Evolutionary conservation across 2,329 filamentous ascomycete species (phyloP).

Genomic region (Penicillium sp.): DNA sequence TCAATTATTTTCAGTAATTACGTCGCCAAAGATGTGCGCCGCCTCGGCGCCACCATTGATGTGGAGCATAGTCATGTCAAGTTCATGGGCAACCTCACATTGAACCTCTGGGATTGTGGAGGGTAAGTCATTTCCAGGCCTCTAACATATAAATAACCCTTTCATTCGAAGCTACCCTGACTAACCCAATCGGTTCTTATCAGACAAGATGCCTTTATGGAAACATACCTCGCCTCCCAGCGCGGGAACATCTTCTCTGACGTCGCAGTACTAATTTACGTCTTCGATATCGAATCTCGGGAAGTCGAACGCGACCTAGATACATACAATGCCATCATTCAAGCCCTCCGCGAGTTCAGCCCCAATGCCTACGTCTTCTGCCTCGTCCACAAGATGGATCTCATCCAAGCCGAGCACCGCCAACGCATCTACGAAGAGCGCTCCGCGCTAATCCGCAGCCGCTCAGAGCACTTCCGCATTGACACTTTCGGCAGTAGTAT

Average conservation of each 20-base stretch:
- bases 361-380: conserved; percentile 83
- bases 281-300: conserved; percentile 96
- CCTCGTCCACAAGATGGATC: conserved; percentile 98
- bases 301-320: conserved; percentile 92
- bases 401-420: conserved; percentile 78
- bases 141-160: neutral
- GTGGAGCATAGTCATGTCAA: conserved; percentile 98
- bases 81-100: conserved; percentile 94
- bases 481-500: conserved; percentile 94
- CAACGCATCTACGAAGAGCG: conserved; percentile 83
- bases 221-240: conserved; percentile 95
- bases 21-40: conserved; percentile 89
- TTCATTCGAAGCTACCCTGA: neutral
- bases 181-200: neutral
- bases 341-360: conserved; percentile 83
- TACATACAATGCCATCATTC: conserved; percentile 88
- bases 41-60: conserved; percentile 94
- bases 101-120: conserved; percentile 98
- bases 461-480: conserved; percentile 71
- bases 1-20: conserved; percentile 99
- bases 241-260: conserved; percentile 95
- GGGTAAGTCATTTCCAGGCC: conserved; percentile 55
- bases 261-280: conserved; percentile 96
- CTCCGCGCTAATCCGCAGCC: conserved; percentile 72
- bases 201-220: conserved; percentile 96